A percentile compares a stretch with the other conserved stretches of the same genome.
Conservation (phyloP, 1,284 basidiomycete species). For the Austroboletus novae-zelandiae region DNA sequence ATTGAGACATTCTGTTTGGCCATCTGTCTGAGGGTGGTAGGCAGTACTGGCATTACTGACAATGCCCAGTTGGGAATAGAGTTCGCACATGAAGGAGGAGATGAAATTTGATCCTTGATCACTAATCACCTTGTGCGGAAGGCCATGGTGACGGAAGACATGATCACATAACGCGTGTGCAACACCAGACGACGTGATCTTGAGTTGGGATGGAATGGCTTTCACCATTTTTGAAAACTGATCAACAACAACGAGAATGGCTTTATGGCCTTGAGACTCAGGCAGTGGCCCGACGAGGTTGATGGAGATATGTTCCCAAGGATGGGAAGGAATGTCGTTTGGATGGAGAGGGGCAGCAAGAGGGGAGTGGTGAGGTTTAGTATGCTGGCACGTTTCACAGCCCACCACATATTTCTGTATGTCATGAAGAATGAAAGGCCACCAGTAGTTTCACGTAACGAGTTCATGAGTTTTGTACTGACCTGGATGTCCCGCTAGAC, state of each 20-base stretch:
- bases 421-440: too few species aligned
- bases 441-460: constrained; percentile 40
- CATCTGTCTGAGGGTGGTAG: constrained; percentile 1
- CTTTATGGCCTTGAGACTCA: neutral
- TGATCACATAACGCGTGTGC: neutral
- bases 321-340: too few species aligned
- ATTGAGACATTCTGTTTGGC: too few species aligned
- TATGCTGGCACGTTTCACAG: too few species aligned
- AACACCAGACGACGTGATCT: neutral
- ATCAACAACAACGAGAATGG: neutral
- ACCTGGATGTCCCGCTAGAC: too few species aligned
- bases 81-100: neutral
- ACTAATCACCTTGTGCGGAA: neutral
- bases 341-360: too few species aligned
- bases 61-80: neutral
- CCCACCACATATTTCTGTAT: too few species aligned
- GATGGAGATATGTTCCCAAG: too few species aligned
- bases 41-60: constrained; percentile 13
- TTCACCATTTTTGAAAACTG: constrained; percentile 1
- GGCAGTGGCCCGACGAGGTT: too few species aligned
- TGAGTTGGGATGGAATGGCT: neutral
- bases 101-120: neutral
- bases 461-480: constrained; percentile 35
- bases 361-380: too few species aligned
- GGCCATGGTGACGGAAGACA: neutral